Conservation (phyloP, 129 eudicot species). For the Apium graveolens region DNA sequence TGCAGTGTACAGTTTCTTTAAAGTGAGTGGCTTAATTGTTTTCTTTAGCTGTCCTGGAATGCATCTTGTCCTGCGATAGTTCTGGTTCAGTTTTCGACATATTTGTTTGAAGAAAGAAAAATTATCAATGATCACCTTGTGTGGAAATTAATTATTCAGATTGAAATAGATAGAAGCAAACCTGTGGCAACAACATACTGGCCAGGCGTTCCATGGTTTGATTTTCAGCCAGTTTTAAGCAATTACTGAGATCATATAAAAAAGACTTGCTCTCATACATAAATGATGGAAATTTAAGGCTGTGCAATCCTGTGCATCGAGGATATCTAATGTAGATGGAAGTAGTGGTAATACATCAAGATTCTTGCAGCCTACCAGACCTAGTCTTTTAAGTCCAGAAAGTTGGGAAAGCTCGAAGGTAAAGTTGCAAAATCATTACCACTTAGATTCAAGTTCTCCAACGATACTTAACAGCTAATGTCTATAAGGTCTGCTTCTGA, state of each 20-base stretch:
- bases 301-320: neutral
- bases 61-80: neutral
- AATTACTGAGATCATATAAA: neutral
- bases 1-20: no score
- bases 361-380: conserved; percentile 34
- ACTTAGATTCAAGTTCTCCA: conserved; percentile 30
- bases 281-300: neutral
- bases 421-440: conserved; percentile 27
- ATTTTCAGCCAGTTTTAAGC: neutral
- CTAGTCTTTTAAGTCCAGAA: conserved; percentile 29
- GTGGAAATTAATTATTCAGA: neutral
- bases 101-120: neutral
- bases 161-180: neutral
- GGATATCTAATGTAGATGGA: conserved; percentile 20
- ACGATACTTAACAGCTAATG: conserved; percentile 18
- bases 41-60: neutral
- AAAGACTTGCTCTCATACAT: conserved; percentile 3
- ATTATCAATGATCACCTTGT: neutral
- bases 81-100: no score
- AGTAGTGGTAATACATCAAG: conserved; percentile 33
- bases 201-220: conserved; percentile 8
- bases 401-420: conserved; percentile 24
- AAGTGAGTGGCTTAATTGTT: no score
- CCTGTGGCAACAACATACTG: conserved; percentile 11
- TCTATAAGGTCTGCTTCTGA: conserved; percentile 12